Evolutionary conservation across 805 yeast genomes (phyloP), one percentile per base, ranked within the genome.

Genomic region (Metschnikowia colocasiae): DNA sequence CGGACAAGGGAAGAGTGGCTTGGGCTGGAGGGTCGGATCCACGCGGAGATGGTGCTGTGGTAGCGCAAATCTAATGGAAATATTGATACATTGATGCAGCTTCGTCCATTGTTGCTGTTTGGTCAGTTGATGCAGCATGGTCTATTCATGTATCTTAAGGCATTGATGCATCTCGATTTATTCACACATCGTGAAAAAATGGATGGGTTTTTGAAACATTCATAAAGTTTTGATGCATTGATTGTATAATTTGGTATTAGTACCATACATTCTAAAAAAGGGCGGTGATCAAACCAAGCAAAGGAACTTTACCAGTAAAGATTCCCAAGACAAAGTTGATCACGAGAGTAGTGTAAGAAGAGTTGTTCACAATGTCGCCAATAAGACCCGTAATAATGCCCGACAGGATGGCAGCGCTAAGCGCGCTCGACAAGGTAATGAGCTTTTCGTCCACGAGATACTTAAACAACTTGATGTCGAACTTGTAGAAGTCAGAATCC

Each of bases 41-140:
- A n/a, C 73, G 95, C 45, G 95, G 91, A n/a, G 95, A 87, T 62
- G 95, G 95, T 6, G 85, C 85, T 2, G 83, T 92, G 9, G 77
- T 77, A 13, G 82, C 88, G 4, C 66, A 72, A 47, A 48, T 74
- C 16, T 74, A 56, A 31, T 13, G 27, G 4, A 2, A 25, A n/a
- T 3, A 6, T 8, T 25, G 27, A 6, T 8, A 25, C 27, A 25
- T 25, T 25, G 27, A 25, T 25, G 27, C 27, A 25, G 4, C 3
- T 25, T 22, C 6, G 6, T 22, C 4, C 23, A 22, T 22, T 22
- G 23, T n/a, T n/a, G n/a, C n/a, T n/a, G n/a, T n/a, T n/a, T n/a
- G n/a, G n/a, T n/a, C n/a, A n/a, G n/a, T n/a, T n/a, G n/a, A n/a
- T n/a, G n/a, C n/a, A n/a, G n/a, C n/a, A n/a, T n/a, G n/a, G n/a